phyloP scores from a whole-genome alignment of 805 yeast species.

The Candida schatavii region DNA sequence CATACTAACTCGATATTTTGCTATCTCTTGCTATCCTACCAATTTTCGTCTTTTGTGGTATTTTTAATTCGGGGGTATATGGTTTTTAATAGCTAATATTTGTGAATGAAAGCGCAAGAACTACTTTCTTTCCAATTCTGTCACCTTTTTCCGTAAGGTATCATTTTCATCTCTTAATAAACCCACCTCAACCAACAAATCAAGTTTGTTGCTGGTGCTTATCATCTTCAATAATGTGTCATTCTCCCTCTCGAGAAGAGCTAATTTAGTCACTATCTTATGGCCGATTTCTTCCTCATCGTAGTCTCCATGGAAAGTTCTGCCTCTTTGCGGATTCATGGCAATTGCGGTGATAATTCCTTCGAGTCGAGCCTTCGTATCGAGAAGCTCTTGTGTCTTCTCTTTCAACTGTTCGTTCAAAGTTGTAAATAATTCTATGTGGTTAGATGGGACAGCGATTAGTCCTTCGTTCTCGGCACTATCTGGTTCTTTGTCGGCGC shows the following conservation, averaged over 20 bases:
- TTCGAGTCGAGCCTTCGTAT: conserved; percentile 63
- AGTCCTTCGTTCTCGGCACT: conserved; percentile 5
- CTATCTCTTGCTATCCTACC: no score
- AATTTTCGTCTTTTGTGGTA: no score
- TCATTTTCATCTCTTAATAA: conserved; percentile 44
- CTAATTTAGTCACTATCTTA: conserved; percentile 61
- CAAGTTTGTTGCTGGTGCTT: conserved; percentile 73
- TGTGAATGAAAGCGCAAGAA: no score
- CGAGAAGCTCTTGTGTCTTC: conserved; percentile 50
- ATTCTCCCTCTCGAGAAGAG: conserved; percentile 63
- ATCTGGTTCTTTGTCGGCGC: conserved; percentile 3
- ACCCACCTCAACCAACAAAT: conserved; percentile 65
- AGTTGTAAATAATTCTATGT: conserved; percentile 47
- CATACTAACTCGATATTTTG: no score
- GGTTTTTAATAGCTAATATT: no score
- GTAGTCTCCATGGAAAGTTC: conserved; percentile 55
- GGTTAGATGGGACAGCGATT: conserved; percentile 39
- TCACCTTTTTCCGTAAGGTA: neutral
- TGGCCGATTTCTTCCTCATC: conserved; percentile 77
- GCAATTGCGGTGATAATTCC: conserved; percentile 56
- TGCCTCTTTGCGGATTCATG: conserved; percentile 43
- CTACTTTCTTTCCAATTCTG: no score
- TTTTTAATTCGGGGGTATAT: no score
- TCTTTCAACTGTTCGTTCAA: conserved; percentile 47
- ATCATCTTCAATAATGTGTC: conserved; percentile 66